These are phyloP conservation scores for Solanum chilense DNA, from an alignment of 257 asterid species.

Conservation along the genomic window DNA sequence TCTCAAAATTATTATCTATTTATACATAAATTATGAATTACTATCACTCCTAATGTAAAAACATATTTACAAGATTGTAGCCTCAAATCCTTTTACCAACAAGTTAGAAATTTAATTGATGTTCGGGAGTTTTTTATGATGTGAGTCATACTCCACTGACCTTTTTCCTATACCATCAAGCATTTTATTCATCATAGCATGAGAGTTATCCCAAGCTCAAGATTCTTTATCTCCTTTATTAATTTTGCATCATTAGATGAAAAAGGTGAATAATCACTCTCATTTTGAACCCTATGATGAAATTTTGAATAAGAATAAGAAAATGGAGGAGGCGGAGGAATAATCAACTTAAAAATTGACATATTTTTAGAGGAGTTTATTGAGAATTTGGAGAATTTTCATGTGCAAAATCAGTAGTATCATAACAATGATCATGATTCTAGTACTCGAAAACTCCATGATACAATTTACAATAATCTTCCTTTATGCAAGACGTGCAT, in stretches of 20 bases:
- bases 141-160: neutral
- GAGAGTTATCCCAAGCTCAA: neutral
- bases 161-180: neutral
- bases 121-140: neutral
- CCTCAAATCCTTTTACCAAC: neutral
- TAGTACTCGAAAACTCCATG: neutral
- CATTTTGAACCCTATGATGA: neutral
- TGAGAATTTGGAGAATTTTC: neutral
- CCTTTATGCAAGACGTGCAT: neutral
- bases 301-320: neutral
- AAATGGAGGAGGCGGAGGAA: neutral
- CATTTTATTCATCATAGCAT: neutral
- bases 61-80: neutral
- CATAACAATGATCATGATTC: neutral
- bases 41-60: neutral
- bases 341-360: neutral
- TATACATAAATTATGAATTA: neutral
- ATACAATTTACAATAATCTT: neutral
- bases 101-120: neutral
- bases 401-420: neutral
- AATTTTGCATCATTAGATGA: neutral
- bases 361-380: neutral
- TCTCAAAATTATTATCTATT: neutral
- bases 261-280: neutral
- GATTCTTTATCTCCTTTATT: neutral